Conservation (phyloP, 2,329 filamentous ascomycete species). For the Aspergillus unguis region DNA sequence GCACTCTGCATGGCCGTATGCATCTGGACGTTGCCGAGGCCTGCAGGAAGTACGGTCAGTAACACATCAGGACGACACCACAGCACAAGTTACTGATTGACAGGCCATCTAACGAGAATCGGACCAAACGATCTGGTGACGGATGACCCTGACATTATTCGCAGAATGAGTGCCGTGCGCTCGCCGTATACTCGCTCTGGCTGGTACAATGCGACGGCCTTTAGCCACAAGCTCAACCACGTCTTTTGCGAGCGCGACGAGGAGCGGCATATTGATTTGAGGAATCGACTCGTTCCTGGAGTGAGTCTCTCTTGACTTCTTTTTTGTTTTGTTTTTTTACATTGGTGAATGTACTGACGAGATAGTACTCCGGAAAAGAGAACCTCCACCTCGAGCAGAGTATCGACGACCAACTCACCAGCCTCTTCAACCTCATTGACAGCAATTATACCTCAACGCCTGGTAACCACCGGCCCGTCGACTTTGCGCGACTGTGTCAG, state of each 20-base stretch:
- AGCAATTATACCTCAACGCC: neutral
- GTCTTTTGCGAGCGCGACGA: slow-evolving; percentile 1
- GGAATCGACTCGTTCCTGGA: neutral
- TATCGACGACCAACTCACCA: neutral
- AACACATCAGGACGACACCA: too few relatives aligned
- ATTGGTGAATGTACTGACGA: neutral
- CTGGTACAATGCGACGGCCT: neutral
- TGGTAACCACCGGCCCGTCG: neutral
- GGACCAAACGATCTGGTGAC: neutral
- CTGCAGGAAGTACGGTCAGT: neutral
- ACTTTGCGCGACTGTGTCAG: neutral
- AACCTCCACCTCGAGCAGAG: neutral
- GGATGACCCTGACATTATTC: slow-evolving; percentile 1
- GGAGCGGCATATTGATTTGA: neutral
- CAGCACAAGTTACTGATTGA: too few relatives aligned
- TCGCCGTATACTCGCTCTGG: neutral
- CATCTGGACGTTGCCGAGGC: slow-evolving; percentile 1
- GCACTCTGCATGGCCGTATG: neutral
- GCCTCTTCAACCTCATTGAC: neutral
- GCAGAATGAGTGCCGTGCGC: neutral
- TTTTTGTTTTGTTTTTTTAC: neutral
- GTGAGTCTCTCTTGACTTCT: too few relatives aligned
- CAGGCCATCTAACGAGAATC: neutral
- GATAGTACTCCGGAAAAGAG: neutral
- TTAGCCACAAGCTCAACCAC: neutral